These are phyloP conservation scores for Fusarium acutatum DNA, from an alignment of 2,329 filamentous ascomycete genomes.

Conservation along the genomic window DNA sequence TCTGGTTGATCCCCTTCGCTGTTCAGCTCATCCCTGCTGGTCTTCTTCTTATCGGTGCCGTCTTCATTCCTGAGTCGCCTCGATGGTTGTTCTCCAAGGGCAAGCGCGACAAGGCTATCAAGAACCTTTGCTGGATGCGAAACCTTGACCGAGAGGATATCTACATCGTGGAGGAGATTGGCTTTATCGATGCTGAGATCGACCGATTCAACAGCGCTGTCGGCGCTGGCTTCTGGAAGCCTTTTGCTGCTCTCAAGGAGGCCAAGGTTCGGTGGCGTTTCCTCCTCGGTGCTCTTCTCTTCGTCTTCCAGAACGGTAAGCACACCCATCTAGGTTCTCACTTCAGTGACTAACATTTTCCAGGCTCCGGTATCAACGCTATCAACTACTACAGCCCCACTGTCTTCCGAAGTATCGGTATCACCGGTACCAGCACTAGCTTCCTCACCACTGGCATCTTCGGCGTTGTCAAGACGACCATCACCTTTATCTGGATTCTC, in stretches of 20 bases:
- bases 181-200: conserved; percentile 74
- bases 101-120: conserved; percentile 65
- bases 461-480: conserved; percentile 76
- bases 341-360: conserved; percentile 9
- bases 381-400: conserved; percentile 76
- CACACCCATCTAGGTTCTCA: not conserved
- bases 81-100: conserved; percentile 74
- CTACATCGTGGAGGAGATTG: conserved; percentile 79
- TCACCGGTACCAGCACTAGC: conserved; percentile 54
- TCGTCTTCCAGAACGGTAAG: conserved; percentile 79
- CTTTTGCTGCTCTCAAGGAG: conserved; percentile 67
- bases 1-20: conserved; percentile 72
- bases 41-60: conserved; percentile 65
- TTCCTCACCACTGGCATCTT: conserved; percentile 77
- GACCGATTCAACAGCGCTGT: conserved; percentile 70
- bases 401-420: conserved; percentile 56
- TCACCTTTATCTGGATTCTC: conserved; percentile 75
- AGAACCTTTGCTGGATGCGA: conserved; percentile 71
- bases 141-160: conserved; percentile 63
- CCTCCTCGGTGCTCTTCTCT: conserved; percentile 76
- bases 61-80: conserved; percentile 72
- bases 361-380: conserved; percentile 72
- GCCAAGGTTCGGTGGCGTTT: conserved; percentile 74
- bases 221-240: conserved; percentile 78
- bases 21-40: conserved; percentile 74